Conservation (phyloP, 495 filamentous ascomycete genomes). For the Daldinia loculata region DNA sequence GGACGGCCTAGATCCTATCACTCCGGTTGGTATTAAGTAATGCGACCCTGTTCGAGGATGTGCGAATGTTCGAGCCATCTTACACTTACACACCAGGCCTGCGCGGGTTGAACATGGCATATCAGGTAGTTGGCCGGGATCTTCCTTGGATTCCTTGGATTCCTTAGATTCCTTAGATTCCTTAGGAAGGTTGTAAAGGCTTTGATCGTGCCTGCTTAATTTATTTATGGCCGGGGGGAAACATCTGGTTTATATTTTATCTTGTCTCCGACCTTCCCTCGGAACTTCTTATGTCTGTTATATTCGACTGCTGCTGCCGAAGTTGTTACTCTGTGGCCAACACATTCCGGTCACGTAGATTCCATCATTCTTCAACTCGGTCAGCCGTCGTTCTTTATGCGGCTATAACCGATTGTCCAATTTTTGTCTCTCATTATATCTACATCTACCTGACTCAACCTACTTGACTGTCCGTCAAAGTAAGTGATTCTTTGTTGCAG, state of each 20-base stretch:
- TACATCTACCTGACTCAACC: not conserved
- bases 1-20: not conserved
- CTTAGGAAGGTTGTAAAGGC: not conserved
- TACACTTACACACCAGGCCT: not conserved
- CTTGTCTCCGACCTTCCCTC: conserved; percentile 24
- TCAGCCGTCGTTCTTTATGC: conserved; percentile 44
- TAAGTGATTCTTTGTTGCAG: conserved; percentile 11
- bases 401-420: conserved; percentile 21
- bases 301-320: conserved; percentile 17
- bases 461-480: not conserved
- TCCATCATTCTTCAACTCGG: conserved; percentile 13
- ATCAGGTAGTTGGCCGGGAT: not conserved
- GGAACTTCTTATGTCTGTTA: conserved; percentile 19
- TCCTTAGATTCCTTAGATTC: too few species aligned
- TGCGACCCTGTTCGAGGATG: conserved; percentile 8
- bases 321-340: conserved; percentile 5
- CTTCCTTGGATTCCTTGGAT: not conserved
- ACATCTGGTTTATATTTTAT: conserved; percentile 1
- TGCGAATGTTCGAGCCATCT: not conserved
- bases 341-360: conserved; percentile 15
- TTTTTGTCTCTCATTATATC: conserved; percentile 22
- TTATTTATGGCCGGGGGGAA: conserved; percentile 9
- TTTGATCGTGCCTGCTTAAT: conserved; percentile 19
- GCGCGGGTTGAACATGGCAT: conserved; percentile 3
- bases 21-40: conserved; percentile 7